phyloP scores from a whole-genome alignment of 176 grass and related monocot genomes.

The Areca catechu region DNA sequence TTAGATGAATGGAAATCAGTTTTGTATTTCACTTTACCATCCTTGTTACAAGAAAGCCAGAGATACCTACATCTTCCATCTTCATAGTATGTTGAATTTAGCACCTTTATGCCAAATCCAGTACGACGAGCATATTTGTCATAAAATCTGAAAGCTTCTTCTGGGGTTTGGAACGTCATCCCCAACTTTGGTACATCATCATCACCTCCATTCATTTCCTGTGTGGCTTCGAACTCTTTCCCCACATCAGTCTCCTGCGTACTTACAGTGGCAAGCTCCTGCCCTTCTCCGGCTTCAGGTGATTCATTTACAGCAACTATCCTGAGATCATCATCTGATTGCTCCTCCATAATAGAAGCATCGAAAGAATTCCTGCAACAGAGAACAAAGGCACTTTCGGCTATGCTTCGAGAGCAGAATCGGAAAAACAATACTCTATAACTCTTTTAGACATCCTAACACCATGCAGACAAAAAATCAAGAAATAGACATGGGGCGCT shows the following conservation, averaged over 20 bases:
- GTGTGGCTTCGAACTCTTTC: background rate
- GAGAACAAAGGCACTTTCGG: too few species aligned
- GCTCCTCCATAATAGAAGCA: too few species aligned
- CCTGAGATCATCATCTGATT: too few species aligned
- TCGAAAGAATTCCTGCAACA: too few species aligned
- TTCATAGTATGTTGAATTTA: slow-evolving; percentile 1
- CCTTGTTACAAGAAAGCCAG: slow-evolving; percentile 6
- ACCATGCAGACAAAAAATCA: too few species aligned
- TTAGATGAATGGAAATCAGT: background rate
- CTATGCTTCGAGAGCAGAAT: too few species aligned
- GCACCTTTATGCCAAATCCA: slow-evolving; percentile 4
- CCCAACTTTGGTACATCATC: background rate
- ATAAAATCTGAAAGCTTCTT: slow-evolving; percentile 10
- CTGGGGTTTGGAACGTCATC: slow-evolving; percentile 3
- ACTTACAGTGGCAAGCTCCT: too few species aligned
- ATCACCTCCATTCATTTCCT: background rate
- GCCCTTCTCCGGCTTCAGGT: too few species aligned
- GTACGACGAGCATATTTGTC: background rate
- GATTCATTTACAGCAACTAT: too few species aligned
- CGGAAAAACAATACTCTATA: too few species aligned
- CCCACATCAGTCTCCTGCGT: background rate
- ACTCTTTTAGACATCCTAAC: too few species aligned
- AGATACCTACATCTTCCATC: slow-evolving; percentile 6
- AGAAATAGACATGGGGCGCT: too few species aligned
- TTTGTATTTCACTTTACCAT: slow-evolving; percentile 9